Base-by-base conservation (phyloP, 1,284 basidiomycete species). In the Agroathelia rolfsii region DNA sequence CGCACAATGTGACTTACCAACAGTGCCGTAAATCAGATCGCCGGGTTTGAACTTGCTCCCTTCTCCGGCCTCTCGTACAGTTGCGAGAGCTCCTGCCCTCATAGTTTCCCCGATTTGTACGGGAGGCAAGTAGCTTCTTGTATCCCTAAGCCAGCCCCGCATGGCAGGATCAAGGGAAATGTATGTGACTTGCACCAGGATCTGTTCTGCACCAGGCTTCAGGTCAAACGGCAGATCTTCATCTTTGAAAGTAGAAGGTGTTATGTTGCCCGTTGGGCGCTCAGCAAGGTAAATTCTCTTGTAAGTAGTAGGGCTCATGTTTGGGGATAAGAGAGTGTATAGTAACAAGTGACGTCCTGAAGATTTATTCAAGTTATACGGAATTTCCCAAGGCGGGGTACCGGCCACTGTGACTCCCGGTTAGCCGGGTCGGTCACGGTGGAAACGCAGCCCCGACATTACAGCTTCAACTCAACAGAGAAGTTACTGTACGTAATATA, bases 41-140 rank as follows among this genome's bases (percentile, higher is more conserved):
- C 84, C 86, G n/a, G 61, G 61, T 37, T 60, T 58, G 47, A 80
- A 64, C 30, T 53, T 55, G 43, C 67, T 72, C 12, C 60, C 67
- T 14, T 56, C 53, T 1, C 79, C 79, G 3, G 59, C 67, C 35
- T 66, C 59, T 27, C 86, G 51, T 15, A 94, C 76, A 15, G 72
- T 66, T 17, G 79, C 88, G 12, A 93, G 55, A 3, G 73, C 83
- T 3, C 44, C 42, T 0, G 82, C 75, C 16, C 89, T 72, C 89
- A 94, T 86, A 16, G 76, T 75, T 52, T 78, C 84, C 15, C 84
- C 84, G 40, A 93, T 80, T 55, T 86, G 59, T 7, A 93, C 86
- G 3, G 77, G 80, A 12, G 68, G 69, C 13, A 79, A 29, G 45
- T 83, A 85, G 49, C 70, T 77, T 31, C 81, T 66, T 12, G 48